Conservation (phyloP, 2,329 filamentous ascomycete genomes). For the Colletotrichum eremochloae region DNA sequence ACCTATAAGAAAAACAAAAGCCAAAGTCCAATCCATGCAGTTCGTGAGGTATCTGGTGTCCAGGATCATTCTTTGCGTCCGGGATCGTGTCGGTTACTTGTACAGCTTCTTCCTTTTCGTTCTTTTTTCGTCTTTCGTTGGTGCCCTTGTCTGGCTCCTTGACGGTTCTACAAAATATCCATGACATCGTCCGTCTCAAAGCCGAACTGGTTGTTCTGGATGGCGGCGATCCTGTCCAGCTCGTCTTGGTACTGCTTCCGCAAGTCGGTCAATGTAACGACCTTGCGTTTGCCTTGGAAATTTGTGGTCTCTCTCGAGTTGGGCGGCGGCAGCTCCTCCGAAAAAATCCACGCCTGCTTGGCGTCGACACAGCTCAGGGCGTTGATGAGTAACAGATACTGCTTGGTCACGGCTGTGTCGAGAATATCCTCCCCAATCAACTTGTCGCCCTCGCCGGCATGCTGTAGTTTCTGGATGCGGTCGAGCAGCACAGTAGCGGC, state of each 20-base stretch:
- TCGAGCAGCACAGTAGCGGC: slow-evolving; percentile 74
- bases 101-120: slow-evolving; percentile 32
- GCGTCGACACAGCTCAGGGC: slow-evolving; percentile 86
- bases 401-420: slow-evolving; percentile 76
- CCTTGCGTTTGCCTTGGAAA: slow-evolving; percentile 70
- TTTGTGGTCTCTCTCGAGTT: slow-evolving; percentile 34
- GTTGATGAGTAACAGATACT: slow-evolving; percentile 94
- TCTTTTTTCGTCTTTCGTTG: slow-evolving; percentile 26
- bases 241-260: slow-evolving; percentile 91
- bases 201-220: slow-evolving; percentile 90
- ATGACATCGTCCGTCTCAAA: slow-evolving; percentile 70
- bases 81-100: slow-evolving; percentile 32
- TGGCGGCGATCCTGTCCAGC: slow-evolving; percentile 87
- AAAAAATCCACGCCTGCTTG: slow-evolving; percentile 83
- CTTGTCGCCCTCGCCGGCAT: slow-evolving; percentile 70
- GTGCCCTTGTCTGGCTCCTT: background rate
- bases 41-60: slow-evolving; percentile 43
- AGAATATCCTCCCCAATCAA: slow-evolving; percentile 67
- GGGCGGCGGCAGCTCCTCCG: slow-evolving; percentile 54
- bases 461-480: slow-evolving; percentile 72
- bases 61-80: slow-evolving; percentile 24
- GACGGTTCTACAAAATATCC: slow-evolving; percentile 59
- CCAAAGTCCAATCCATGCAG: slow-evolving; percentile 42
- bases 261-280: slow-evolving; percentile 88
- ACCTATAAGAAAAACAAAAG: slow-evolving; percentile 45